A percentile compares a stretch with the other conserved stretches of the same genome.
Conservation (phyloP, 306 rosid genomes). For the Dalbergia cochinchinensis region DNA sequence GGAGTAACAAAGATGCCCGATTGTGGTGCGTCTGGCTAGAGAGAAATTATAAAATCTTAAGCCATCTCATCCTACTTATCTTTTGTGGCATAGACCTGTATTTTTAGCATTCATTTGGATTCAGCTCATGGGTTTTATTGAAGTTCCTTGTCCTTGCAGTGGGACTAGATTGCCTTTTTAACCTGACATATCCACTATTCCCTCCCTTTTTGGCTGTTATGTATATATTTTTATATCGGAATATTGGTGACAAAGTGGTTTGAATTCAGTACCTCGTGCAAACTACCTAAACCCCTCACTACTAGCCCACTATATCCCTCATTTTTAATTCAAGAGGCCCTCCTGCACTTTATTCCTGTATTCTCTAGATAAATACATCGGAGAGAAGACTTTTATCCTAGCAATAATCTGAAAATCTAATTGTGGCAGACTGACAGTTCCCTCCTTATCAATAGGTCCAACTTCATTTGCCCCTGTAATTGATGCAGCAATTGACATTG, state of each 20-base stretch:
- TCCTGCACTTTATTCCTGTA: slow-evolving; percentile 11
- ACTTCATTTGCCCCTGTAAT: slow-evolving; percentile 89
- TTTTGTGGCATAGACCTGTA: not conserved
- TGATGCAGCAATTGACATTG: slow-evolving; percentile 75
- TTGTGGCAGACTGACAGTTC: slow-evolving; percentile 36
- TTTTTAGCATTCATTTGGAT: slow-evolving; percentile 1
- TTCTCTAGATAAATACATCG: not conserved
- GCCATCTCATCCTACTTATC: slow-evolving; percentile 11
- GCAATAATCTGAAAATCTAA: slow-evolving; percentile 16
- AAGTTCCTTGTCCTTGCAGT: not conserved
- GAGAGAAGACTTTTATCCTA: not conserved
- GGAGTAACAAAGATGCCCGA: not conserved
- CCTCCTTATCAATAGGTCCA: slow-evolving; percentile 65
- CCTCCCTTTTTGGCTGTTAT: not conserved
- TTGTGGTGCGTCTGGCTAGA: slow-evolving; percentile 19
- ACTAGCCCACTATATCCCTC: not conserved
- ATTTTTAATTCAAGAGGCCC: slow-evolving; percentile 4
- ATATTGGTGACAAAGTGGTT: no score
- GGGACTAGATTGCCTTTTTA: not conserved
- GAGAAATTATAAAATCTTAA: not conserved
- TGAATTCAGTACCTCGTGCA: no score
- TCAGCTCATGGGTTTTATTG: not conserved
- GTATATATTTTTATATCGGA: not conserved
- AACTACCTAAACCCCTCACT: no score
- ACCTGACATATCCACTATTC: not conserved